These are phyloP conservation scores for Rubus idaeus DNA, from an alignment of 306 rosid genomes.

Conservation along the genomic window DNA sequence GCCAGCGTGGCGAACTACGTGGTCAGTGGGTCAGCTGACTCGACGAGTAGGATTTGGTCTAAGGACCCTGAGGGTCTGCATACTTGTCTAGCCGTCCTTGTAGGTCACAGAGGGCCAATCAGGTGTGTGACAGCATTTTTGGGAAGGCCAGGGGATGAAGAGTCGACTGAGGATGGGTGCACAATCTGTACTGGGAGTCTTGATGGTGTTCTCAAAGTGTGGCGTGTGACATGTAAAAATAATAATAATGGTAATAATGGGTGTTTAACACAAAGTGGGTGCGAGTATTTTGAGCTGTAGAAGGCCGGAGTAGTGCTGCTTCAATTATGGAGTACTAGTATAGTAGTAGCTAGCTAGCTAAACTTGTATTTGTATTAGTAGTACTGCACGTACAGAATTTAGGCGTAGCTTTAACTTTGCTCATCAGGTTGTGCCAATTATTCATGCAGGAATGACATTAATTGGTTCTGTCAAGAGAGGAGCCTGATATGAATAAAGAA, in stretches of 20 bases:
- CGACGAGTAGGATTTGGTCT: constrained; percentile 74
- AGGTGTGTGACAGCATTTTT: constrained; percentile 55
- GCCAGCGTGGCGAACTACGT: constrained; percentile 55
- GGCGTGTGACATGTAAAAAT: constrained; percentile 61
- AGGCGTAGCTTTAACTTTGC: neutral
- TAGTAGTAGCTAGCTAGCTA: neutral
- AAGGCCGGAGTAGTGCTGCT: too few species aligned
- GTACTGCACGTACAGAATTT: neutral
- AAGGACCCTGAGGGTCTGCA: constrained; percentile 64
- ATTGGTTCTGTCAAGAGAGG: neutral
- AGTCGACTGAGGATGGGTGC: constrained; percentile 35
- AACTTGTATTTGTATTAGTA: neutral
- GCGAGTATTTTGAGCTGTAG: constrained; percentile 58
- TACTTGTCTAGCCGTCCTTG: constrained; percentile 67
- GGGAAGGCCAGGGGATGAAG: constrained; percentile 39
- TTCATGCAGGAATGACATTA: neutral
- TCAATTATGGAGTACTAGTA: neutral
- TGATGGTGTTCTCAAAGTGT: constrained; percentile 82
- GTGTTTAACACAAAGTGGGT: constrained; percentile 33
- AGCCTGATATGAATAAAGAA: neutral
- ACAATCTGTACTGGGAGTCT: constrained; percentile 80
- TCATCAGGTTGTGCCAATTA: neutral
- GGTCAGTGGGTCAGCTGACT: constrained; percentile 87
- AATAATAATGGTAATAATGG: constrained; percentile 7
- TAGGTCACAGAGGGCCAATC: constrained; percentile 89